Base-by-base conservation (phyloP, 345 rosid genomes). In the Aquilaria yunnanensis region DNA sequence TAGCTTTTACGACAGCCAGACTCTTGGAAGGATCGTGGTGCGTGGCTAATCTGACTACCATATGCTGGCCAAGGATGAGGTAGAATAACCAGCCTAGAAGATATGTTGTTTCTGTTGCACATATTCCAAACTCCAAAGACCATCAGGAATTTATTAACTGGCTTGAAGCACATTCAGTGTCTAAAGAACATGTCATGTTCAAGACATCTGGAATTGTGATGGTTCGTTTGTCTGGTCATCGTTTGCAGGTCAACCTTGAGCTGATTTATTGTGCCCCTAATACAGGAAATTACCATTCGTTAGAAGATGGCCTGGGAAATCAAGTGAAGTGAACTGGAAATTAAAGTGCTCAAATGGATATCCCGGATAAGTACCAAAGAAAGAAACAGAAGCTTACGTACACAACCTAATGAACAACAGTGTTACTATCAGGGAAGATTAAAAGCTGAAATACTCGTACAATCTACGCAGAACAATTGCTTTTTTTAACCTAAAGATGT, bases 151-250 rank as follows among this genome's bases (percentile, higher is more conserved):
- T 50, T 51, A 37, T 8, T 52, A 34, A 62, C 49, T 12, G 66
- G 57, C 56, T n/a, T 29, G 3, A 5, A 12, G 59, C 67, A 63
- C 59, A 63, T 63, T 59, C 30, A 30, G 46, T 63, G 67, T 63
- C 51, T 37, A 10, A n/a, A 14, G 52, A 51, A 41, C 51, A 63
- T 63, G 48, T 9, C 41, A 37, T 63, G 43, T 32, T 34, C 12
- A 56, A 45, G 43, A 43, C 45, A 46, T n/a, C 5, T 37, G 11
- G 51, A 62, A 62, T 49, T 51, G 37, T 16, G 52, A 51, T 41
- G 29, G 37, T 16, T 37, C 37, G 32, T 14, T 16, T 34, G 43
- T 37, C 54, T 61, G 45, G 10, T 29, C 54, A 9, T 43, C 43
- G 2, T 50, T 34, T 6, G 51, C 12, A 14, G 41, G 10, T 37